Percentiles rank a stretch among this genome's conserved stretches.
Conservation (phyloP, 139 green algal species). For the Chlamydomonas schloesseri region DNA sequence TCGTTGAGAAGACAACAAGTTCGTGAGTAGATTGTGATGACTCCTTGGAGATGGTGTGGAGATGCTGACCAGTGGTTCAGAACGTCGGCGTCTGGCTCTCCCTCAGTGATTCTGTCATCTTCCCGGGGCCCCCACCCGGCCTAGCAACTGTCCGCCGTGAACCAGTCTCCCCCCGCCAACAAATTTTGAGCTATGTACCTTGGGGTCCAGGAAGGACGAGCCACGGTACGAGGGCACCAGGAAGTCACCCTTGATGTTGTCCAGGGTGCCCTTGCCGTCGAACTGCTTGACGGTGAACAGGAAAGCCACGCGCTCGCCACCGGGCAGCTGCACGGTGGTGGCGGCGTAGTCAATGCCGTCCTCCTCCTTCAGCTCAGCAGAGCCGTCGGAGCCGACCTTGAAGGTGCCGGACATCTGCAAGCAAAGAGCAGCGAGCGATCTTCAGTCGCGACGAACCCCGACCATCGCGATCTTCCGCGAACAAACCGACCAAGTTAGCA, state of each 20-base stretch:
- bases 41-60: too few relatives aligned
- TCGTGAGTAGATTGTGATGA: too few relatives aligned
- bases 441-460: neutral
- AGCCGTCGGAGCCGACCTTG: conserved; percentile 89
- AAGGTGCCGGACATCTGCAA: conserved; percentile 86
- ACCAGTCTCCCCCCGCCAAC: too few relatives aligned
- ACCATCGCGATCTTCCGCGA: neutral
- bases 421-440: neutral
- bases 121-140: too few relatives aligned
- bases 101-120: too few relatives aligned
- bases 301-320: conserved; percentile 99
- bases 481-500: neutral
- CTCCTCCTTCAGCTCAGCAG: conserved; percentile 93
- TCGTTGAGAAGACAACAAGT: too few relatives aligned
- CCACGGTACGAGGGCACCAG: conserved; percentile 98
- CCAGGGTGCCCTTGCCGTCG: conserved; percentile 85
- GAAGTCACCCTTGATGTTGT: conserved; percentile 97
- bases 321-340: conserved; percentile 97
- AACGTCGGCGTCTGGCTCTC: too few relatives aligned
- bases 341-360: conserved; percentile 99
- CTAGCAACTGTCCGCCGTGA: too few relatives aligned
- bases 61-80: too few relatives aligned
- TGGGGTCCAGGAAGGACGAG: conserved; percentile 99
- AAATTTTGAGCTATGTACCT: conserved; percentile 69
- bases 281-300: conserved; percentile 99